Evolutionary conservation across 148 eudicot species (phyloP).

Genomic region (Salicornia ramosissima): DNA sequence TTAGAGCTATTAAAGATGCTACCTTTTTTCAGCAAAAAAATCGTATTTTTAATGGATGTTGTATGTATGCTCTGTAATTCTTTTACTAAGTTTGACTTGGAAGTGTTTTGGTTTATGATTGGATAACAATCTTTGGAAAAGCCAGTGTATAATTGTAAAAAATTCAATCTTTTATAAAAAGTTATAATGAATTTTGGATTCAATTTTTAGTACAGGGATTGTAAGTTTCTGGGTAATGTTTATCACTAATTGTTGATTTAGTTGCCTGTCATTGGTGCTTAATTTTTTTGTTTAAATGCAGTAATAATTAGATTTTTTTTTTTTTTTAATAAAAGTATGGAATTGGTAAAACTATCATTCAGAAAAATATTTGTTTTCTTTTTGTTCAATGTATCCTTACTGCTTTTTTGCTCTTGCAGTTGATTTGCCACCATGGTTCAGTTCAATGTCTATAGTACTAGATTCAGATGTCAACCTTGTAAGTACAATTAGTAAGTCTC

Average conservation of each 20-base stretch:
- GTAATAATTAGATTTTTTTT: background rate
- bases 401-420: slow-evolving; percentile 47
- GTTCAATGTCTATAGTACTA: slow-evolving; percentile 60
- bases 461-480: slow-evolving; percentile 81
- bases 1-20: slow-evolving; percentile 4
- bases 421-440: slow-evolving; percentile 86
- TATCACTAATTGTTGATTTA: too few relatives aligned
- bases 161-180: too few relatives aligned
- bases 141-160: too few relatives aligned
- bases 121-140: too few relatives aligned
- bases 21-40: background rate
- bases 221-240: too few relatives aligned
- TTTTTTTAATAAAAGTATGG: too few relatives aligned
- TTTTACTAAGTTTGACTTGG: background rate
- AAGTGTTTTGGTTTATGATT: background rate
- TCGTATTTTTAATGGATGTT: background rate
- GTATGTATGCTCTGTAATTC: background rate
- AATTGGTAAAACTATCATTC: background rate
- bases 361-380: background rate
- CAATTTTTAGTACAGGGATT: too few relatives aligned
- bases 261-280: too few relatives aligned
- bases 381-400: background rate
- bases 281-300: background rate
- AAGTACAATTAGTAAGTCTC: slow-evolving; percentile 40
- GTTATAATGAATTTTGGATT: too few relatives aligned